Percentiles rank a stretch among this genome's conserved stretches.
Conservation (phyloP, 352 stramenopile genomes). For the Phytophthora syringae region DNA sequence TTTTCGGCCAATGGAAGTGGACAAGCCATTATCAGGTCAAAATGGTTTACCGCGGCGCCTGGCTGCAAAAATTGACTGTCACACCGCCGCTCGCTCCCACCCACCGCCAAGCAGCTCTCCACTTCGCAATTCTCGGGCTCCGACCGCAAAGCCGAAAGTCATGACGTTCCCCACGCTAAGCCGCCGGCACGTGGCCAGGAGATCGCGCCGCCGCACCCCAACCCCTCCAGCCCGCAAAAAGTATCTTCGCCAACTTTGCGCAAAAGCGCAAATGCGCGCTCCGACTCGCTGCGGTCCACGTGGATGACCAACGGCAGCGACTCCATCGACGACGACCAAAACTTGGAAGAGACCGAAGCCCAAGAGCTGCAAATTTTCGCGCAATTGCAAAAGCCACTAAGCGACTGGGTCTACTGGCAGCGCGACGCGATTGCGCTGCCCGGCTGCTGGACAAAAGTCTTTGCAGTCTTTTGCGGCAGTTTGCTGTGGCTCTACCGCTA, state of each 20-base stretch:
- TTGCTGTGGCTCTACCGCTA: slow-evolving; percentile 52
- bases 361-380: slow-evolving; percentile 22
- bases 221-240: not conserved
- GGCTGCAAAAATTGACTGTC: slow-evolving; percentile 13
- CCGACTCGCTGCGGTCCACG: slow-evolving; percentile 46
- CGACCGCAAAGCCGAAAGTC: no score
- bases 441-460: slow-evolving; percentile 55
- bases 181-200: slow-evolving; percentile 18
- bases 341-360: slow-evolving; percentile 11
- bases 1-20: slow-evolving; percentile 22
- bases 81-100: slow-evolving; percentile 4
- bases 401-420: slow-evolving; percentile 61
- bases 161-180: slow-evolving; percentile 24
- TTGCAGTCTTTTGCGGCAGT: slow-evolving; percentile 46
- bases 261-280: slow-evolving; percentile 31
- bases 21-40: slow-evolving; percentile 26
- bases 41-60: slow-evolving; percentile 18
- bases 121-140: slow-evolving; percentile 28
- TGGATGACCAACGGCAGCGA: slow-evolving; percentile 45
- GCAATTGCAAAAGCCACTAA: slow-evolving; percentile 26
- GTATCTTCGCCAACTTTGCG: slow-evolving; percentile 8
- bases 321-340: slow-evolving; percentile 19
- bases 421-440: slow-evolving; percentile 38
- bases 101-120: slow-evolving; percentile 6
- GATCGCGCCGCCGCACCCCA: slow-evolving; percentile 3